Base-by-base conservation (phyloP, 83 land plant genomes). In the Picea mariana region DNA sequence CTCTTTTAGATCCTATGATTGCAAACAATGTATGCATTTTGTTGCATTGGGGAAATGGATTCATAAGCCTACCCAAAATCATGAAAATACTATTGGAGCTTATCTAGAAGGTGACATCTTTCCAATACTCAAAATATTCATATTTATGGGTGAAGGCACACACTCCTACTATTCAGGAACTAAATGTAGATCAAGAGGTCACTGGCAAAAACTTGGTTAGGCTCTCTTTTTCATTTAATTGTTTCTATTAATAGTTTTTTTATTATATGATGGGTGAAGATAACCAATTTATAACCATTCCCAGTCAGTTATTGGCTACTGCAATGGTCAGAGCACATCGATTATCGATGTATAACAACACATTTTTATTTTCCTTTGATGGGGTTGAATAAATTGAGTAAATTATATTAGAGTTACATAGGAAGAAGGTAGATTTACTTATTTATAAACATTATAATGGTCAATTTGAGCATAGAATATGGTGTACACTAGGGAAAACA, bases 41-140 rank as follows among this genome's bases (percentile, higher is more conserved):
- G 9, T 78, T 94, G 21, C 84, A 87, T 71, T 90, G 92, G 88
- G 96, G 96, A 93, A 24, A 80, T 92, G 87, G 96, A 94, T 86
- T 90, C 94, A 62, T 91, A 85, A 80, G 93, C 89, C 71, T 85
- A 92, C 82, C 80, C 92, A 20, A 91, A 94, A 84, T 84, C 83
- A 62, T 84, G 93, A 24, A 81, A 23, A 61, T 78, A 62, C 34
- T 94, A 66, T 55, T 94, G 26, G 77, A 80, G 16, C 79, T 88
- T 62, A 64, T 94, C 11, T 90, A 91, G 92, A 75, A 80, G 11
- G 75, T 90, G 83, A 88, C 86, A 66, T 71, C 82, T 18, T 62
- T 78, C 5, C 81, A 31, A 62, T 44, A 65, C 9, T 42, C 11
- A 71, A 52, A 38, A 59, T 75, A 67, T 80, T 71, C 21, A 17